A percentile compares a stretch with the other conserved stretches of the same genome.
Conservation (phyloP, 352 stramenopile genomes). For the Pythium inflatum region DNA sequence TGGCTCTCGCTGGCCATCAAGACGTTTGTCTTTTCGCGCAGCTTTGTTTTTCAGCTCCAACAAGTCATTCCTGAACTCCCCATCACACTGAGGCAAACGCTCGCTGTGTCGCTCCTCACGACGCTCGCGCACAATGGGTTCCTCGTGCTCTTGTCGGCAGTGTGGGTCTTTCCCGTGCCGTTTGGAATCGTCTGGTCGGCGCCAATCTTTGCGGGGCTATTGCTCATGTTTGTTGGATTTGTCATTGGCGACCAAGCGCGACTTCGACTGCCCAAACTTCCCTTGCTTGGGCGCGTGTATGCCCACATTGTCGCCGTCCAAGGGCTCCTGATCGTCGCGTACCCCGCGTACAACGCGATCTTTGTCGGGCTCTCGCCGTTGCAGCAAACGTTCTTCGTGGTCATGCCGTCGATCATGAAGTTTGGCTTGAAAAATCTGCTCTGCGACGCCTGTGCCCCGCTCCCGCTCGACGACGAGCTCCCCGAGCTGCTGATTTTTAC, state of each 20-base stretch:
- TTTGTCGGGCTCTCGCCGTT: constrained; percentile 22
- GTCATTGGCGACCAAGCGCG: constrained; percentile 19
- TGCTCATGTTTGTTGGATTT: constrained; percentile 13
- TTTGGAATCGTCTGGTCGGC: constrained; percentile 28
- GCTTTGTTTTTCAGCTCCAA: constrained; percentile 28
- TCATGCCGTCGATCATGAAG: constrained; percentile 32
- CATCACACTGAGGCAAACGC: constrained; percentile 8
- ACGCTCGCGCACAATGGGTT: not conserved
- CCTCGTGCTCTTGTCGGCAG: not conserved
- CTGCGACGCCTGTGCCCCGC: constrained; percentile 6
- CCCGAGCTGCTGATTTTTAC: constrained; percentile 46
- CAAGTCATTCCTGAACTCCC: constrained; percentile 32
- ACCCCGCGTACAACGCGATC: constrained; percentile 31
- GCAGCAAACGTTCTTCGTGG: constrained; percentile 30
- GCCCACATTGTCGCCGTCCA: constrained; percentile 19
- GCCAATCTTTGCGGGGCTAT: constrained; percentile 15
- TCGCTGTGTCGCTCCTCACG: constrained; percentile 18
- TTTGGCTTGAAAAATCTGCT: constrained; percentile 34
- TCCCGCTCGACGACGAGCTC: constrained; percentile 41
- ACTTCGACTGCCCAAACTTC: not conserved
- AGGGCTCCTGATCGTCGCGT: constrained; percentile 21
- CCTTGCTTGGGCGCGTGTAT: constrained; percentile 11
- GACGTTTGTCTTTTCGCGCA: constrained; percentile 22
- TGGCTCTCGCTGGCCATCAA: constrained; percentile 20
- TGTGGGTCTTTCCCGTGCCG: constrained; percentile 31